A percentile compares a stretch with the other conserved stretches of the same genome.
Evolutionary conservation across 2,329 filamentous ascomycete genomes (phyloP).

Genomic region (Pseudovirgaria hyperparasitica): DNA sequence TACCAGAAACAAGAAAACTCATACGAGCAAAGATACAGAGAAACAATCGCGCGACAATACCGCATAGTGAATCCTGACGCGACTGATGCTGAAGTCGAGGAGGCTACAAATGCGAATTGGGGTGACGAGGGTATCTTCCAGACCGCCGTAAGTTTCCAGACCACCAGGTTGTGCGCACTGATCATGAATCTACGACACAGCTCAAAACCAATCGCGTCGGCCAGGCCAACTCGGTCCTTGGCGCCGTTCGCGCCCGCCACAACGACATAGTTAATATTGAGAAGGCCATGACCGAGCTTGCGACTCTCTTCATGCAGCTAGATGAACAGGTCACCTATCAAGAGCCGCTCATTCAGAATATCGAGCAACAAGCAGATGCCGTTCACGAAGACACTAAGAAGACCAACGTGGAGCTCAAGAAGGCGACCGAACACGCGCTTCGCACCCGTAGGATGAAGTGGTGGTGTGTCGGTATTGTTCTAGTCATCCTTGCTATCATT

Average conservation of each 20-base stretch:
- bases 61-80: constrained; percentile 72
- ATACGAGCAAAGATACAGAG: constrained; percentile 59
- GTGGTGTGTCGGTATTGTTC: constrained; percentile 54
- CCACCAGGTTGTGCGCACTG: neutral
- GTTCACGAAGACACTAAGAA: constrained; percentile 55
- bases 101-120: constrained; percentile 60
- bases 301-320: constrained; percentile 59
- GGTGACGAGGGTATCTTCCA: constrained; percentile 72
- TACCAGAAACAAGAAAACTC: constrained; percentile 60
- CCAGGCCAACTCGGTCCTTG: constrained; percentile 60
- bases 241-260: constrained; percentile 69
- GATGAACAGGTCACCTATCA: constrained; percentile 63
- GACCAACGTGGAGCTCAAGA: constrained; percentile 56
- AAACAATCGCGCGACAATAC: constrained; percentile 71
- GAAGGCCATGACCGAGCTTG: constrained; percentile 57
- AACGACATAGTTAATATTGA: constrained; percentile 75
- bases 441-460: constrained; percentile 66
- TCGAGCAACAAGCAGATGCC: constrained; percentile 53
- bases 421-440: constrained; percentile 54
- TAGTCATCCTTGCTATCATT: constrained; percentile 35
- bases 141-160: constrained; percentile 50
- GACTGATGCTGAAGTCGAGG: constrained; percentile 56
- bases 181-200: constrained; percentile 29
- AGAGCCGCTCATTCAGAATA: constrained; percentile 47
- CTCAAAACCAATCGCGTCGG: constrained; percentile 63